These are phyloP conservation scores for Rugonectria rugulosa DNA, from an alignment of 2,329 filamentous ascomycete species.

Conservation along the genomic window DNA sequence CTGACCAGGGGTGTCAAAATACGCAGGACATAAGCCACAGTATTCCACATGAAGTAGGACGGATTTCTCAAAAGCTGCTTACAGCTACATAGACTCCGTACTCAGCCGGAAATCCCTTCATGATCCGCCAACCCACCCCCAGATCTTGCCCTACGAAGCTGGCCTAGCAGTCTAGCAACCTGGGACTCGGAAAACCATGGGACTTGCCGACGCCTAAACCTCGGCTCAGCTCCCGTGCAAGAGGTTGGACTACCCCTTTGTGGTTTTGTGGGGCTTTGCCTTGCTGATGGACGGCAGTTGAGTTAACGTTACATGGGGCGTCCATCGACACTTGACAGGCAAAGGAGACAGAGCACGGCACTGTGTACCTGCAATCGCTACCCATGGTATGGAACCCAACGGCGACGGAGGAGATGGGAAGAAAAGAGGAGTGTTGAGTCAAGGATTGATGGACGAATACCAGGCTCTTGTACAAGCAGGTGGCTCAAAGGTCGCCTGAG, in stretches of 20 bases:
- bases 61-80: no score
- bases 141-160: no score
- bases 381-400: not conserved
- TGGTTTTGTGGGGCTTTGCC: constrained; percentile 28
- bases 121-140: no score
- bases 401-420: not conserved
- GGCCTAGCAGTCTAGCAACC: constrained; percentile 15
- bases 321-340: constrained; percentile 3
- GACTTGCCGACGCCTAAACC: constrained; percentile 33
- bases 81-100: no score
- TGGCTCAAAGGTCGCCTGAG: constrained; percentile 2
- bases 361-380: constrained; percentile 3
- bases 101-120: no score
- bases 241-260: no score
- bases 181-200: no score
- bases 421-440: constrained; percentile 12
- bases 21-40: no score
- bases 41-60: no score
- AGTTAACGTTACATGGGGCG: constrained; percentile 41
- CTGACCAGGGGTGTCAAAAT: no score
- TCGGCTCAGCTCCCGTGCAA: constrained; percentile 33
- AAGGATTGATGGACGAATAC: constrained; percentile 16
- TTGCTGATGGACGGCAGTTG: constrained; percentile 27
- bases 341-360: constrained; percentile 3
- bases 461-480: constrained; percentile 27